Percentiles rank a stretch among this genome's conserved stretches.
phyloP scores from a whole-genome alignment of 2,329 filamentous ascomycete genomes.

The Diaporthe aspalathi region DNA sequence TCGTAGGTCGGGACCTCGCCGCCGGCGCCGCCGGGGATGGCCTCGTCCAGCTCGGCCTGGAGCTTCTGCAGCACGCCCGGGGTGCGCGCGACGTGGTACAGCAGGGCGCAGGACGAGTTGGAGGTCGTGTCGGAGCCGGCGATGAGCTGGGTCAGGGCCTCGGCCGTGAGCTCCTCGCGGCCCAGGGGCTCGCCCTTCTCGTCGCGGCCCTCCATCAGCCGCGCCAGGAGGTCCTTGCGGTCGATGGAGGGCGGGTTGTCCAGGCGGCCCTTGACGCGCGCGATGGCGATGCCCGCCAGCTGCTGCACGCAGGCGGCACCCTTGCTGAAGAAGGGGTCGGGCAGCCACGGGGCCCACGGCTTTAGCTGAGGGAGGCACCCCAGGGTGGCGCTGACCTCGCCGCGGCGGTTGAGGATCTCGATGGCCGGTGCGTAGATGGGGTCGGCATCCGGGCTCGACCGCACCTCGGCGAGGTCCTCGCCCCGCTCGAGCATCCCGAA shows the following conservation, averaged over 20 bases:
- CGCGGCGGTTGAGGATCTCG: conserved; percentile 87
- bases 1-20: conserved; percentile 76
- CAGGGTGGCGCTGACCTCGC: conserved; percentile 85
- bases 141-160: conserved; percentile 89
- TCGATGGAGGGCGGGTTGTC: conserved; percentile 73
- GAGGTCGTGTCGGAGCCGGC: conserved; percentile 82
- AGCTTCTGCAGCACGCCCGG: conserved; percentile 78
- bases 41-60: conserved; percentile 79
- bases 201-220: conserved; percentile 88
- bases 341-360: conserved; percentile 82
- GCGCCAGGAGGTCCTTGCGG: conserved; percentile 82
- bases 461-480: conserved; percentile 80
- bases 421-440: conserved; percentile 82
- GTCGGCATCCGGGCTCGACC: conserved; percentile 67
- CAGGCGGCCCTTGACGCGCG: conserved; percentile 79
- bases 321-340: conserved; percentile 83
- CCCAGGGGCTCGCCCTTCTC: conserved; percentile 81
- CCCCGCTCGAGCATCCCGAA: conserved; percentile 87
- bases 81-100: conserved; percentile 79
- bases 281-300: conserved; percentile 88
- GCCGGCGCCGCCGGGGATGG: conserved; percentile 67
- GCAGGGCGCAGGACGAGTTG: conserved; percentile 84
- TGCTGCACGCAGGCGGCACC: conserved; percentile 81
- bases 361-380: conserved; percentile 80
- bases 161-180: conserved; percentile 84